These are phyloP conservation scores for Sarocladium oryzae DNA, from an alignment of 2,329 filamentous ascomycete genomes.

Conservation along the genomic window DNA sequence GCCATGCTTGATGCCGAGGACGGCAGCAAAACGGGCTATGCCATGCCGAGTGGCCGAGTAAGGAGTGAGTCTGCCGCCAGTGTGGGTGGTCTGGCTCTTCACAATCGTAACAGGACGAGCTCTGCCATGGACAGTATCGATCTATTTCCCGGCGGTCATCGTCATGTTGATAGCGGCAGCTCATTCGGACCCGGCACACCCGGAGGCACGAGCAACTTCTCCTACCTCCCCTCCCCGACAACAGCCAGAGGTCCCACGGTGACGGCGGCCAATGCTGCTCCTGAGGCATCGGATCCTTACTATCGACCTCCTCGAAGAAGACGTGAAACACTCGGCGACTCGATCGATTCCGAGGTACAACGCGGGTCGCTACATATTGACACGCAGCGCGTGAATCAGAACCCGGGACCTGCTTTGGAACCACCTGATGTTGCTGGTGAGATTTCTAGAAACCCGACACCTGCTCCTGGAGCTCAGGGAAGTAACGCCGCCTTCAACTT, in stretches of 20 bases:
- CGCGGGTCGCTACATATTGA: conserved; percentile 24
- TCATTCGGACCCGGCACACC: conserved; percentile 68
- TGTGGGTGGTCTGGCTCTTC: conserved; percentile 41
- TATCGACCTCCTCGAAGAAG: conserved; percentile 77
- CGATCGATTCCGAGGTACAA: conserved; percentile 24
- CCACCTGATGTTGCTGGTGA: conserved; percentile 26
- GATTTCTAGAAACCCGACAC: conserved; percentile 36
- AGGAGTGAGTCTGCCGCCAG: conserved; percentile 58
- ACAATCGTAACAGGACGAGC: conserved; percentile 43
- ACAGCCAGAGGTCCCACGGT: conserved; percentile 34
- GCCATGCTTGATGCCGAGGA: conserved; percentile 71
- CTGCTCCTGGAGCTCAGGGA: conserved; percentile 23
- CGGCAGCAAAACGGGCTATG: conserved; percentile 55
- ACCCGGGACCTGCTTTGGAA: conserved; percentile 26
- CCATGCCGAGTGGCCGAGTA: conserved; percentile 45
- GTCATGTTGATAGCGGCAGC: conserved; percentile 53
- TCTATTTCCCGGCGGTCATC: conserved; percentile 34
- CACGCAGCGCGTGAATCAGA: conserved; percentile 31
- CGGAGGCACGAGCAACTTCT: conserved; percentile 63
- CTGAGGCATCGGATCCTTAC: conserved; percentile 66
- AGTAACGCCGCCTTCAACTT: conserved; percentile 28
- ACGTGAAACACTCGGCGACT: conserved; percentile 49
- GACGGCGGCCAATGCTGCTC: conserved; percentile 37
- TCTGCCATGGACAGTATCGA: conserved; percentile 49
- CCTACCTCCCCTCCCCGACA: conserved; percentile 57